Conservation (phyloP, 179 eudicot genomes). For the Carnegiea gigantea region DNA sequence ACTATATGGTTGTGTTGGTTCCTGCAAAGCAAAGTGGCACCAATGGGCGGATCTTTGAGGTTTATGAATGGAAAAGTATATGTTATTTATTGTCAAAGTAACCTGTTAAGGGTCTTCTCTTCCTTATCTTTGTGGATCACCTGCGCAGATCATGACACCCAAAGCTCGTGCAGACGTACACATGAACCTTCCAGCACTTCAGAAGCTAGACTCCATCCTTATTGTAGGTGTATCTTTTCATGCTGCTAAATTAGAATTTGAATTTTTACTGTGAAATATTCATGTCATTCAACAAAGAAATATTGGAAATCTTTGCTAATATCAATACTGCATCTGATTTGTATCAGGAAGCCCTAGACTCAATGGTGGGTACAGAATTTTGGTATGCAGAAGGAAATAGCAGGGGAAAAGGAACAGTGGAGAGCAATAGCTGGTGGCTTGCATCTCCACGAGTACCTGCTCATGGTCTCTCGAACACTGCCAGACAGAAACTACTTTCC, state of each 20-base stretch:
- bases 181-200: constrained; percentile 89
- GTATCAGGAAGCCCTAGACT: constrained; percentile 77
- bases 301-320: background rate
- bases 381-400: constrained; percentile 86
- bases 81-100: background rate
- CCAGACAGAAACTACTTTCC: constrained; percentile 61
- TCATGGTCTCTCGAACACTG: constrained; percentile 65
- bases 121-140: background rate
- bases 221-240: constrained; percentile 64
- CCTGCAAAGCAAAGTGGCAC: constrained; percentile 73
- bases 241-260: background rate
- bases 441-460: constrained; percentile 81
- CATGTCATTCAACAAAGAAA: background rate
- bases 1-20: constrained; percentile 90
- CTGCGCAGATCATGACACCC: constrained; percentile 85
- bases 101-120: background rate
- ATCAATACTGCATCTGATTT: constrained; percentile 4
- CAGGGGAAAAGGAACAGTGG: constrained; percentile 61
- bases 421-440: constrained; percentile 90
- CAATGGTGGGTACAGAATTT: constrained; percentile 74
- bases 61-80: constrained; percentile 7
- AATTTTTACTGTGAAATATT: background rate
- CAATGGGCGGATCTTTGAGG: constrained; percentile 83
- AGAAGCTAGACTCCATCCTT: constrained; percentile 90
- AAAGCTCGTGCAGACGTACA: constrained; percentile 87